Evolutionary conservation across 106 monocot genomes (phyloP).

Genomic region (Gastrodia elata): DNA sequence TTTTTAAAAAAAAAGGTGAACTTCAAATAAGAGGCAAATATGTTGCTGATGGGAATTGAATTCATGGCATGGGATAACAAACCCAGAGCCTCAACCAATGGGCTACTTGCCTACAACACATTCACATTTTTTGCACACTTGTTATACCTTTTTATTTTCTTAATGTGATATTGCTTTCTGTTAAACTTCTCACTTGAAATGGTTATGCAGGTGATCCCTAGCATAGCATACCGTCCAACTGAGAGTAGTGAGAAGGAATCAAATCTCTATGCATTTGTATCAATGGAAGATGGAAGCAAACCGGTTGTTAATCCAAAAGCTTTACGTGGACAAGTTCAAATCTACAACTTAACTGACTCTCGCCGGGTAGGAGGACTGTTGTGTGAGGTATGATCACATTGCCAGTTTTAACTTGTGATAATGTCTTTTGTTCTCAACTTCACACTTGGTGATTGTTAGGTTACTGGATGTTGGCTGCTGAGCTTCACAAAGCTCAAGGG

Average conservation of each 20-base stretch:
- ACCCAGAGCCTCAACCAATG: no score
- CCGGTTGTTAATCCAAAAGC: conserved; percentile 28
- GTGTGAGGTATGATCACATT: conserved; percentile 34
- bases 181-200: neutral
- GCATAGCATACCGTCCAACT: conserved; percentile 17
- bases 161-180: neutral
- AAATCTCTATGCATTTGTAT: conserved; percentile 43
- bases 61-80: no score
- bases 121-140: no score
- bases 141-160: neutral
- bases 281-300: conserved; percentile 42
- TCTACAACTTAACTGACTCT: conserved; percentile 47
- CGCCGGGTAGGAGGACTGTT: conserved; percentile 37
- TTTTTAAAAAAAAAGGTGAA: no score
- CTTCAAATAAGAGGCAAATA: no score
- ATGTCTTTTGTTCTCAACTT: neutral
- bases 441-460: neutral
- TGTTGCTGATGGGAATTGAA: no score
- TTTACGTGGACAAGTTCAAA: conserved; percentile 40
- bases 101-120: no score
- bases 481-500: no score
- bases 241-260: conserved; percentile 21
- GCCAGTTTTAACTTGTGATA: neutral
- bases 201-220: conserved; percentile 46
- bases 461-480: no score